A percentile compares a stretch with the other conserved stretches of the same genome.
Conservation (phyloP, 2,329 filamentous ascomycete genomes). For the Paraphoma sp. region DNA sequence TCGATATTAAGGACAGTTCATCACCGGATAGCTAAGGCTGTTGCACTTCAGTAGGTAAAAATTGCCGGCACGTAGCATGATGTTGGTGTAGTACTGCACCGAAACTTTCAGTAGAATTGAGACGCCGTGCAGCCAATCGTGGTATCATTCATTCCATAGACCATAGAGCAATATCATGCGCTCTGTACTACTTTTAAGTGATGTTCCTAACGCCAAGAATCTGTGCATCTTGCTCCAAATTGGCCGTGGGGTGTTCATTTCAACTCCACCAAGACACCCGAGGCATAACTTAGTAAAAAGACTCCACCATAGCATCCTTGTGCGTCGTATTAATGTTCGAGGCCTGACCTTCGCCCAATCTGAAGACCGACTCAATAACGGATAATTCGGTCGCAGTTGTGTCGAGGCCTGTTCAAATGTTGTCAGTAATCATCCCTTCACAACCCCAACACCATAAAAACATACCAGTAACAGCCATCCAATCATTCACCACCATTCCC, state of each 20-base stretch:
- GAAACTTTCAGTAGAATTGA: no score
- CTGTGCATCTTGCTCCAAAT: background rate
- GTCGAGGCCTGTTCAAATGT: slow-evolving; percentile 68
- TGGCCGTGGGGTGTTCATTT: no score
- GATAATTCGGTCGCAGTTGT: slow-evolving; percentile 97
- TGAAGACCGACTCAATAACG: slow-evolving; percentile 95
- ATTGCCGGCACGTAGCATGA: background rate
- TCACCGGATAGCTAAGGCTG: background rate
- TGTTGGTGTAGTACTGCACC: no score
- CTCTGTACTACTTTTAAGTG: slow-evolving; percentile 22
- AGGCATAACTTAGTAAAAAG: slow-evolving; percentile 80
- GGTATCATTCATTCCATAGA: slow-evolving; percentile 36
- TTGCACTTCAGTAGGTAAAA: background rate
- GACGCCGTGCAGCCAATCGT: slow-evolving; percentile 8
- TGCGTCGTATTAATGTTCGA: slow-evolving; percentile 80
- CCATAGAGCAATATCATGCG: slow-evolving; percentile 10
- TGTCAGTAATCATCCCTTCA: background rate
- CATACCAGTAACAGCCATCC: slow-evolving; percentile 81
- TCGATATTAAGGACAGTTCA: background rate
- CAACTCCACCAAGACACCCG: background rate
- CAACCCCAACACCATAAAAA: background rate
- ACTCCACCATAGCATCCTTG: slow-evolving; percentile 99
- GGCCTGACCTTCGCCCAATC: slow-evolving; percentile 84
- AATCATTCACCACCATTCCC: slow-evolving; percentile 96
- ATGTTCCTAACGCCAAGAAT: slow-evolving; percentile 1